Conservation (phyloP, 2,329 filamentous ascomycete species). For the Aureobasidium sp. region DNA sequence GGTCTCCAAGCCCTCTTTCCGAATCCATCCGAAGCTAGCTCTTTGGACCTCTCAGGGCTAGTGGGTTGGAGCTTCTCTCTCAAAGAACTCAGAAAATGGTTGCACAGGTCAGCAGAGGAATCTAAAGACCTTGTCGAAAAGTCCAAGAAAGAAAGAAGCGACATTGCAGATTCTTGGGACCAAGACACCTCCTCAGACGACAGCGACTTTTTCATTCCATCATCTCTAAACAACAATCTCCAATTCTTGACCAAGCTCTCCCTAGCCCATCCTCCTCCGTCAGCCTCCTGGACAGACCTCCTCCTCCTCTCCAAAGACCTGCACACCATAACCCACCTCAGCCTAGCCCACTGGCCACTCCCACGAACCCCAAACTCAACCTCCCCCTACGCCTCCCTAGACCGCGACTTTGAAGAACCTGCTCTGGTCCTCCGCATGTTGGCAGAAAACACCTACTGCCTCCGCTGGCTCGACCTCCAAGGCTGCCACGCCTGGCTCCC, state of each 20-base stretch:
- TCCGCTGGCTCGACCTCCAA: conserved; percentile 57
- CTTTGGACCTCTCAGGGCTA: conserved; percentile 48
- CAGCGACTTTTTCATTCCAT: conserved; percentile 19
- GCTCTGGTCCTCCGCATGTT: conserved; percentile 50
- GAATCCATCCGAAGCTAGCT: conserved; percentile 39
- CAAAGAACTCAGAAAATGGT: conserved; percentile 40
- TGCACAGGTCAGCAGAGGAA: conserved; percentile 25
- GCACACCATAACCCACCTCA: conserved; percentile 54
- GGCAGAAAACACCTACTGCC: conserved; percentile 48
- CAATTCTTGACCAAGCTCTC: conserved; percentile 51
- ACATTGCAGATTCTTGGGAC: conserved; percentile 41
- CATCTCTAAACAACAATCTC: conserved; percentile 34
- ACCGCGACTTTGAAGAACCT: conserved; percentile 51
- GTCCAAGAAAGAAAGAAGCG: not conserved
- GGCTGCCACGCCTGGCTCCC: conserved; percentile 51
- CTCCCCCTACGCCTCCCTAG: conserved; percentile 46
- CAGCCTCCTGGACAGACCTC: conserved; percentile 50
- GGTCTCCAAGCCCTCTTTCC: conserved; percentile 47
- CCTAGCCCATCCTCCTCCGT: conserved; percentile 45
- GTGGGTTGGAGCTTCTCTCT: conserved; percentile 43
- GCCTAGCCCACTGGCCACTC: conserved; percentile 55
- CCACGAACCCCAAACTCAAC: conserved; percentile 52
- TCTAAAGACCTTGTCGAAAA: not conserved
- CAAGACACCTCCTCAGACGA: conserved; percentile 28
- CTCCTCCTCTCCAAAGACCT: conserved; percentile 47